Base-by-base conservation (phyloP, 768 basidiomycete genomes). In the Trametes gibbosa region DNA sequence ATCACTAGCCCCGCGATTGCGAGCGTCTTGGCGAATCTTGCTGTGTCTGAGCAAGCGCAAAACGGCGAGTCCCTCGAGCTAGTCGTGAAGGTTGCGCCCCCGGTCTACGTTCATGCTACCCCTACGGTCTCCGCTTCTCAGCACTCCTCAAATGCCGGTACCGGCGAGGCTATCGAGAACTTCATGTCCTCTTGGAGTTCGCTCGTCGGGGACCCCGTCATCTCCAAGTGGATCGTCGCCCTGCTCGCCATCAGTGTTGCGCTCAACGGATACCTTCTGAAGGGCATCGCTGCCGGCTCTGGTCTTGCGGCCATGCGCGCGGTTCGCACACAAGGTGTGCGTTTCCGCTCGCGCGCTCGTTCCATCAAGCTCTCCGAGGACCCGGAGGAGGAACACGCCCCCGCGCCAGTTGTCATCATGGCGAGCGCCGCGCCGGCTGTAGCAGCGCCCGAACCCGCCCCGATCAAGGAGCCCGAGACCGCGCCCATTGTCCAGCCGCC, bases 141-240 rank as follows among this genome's bases (percentile, higher is more conserved):
- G 34, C 12, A 24, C 19, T 29, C 50, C 21, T 47, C 63, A 10
- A 61, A 65, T 29, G 52, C 58, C 29, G 69, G 66, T 59, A 75
- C 81, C 3, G 77, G 75, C 24, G 84, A 86, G 58, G 75, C 83
- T 21, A 75, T 96, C 53, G 93, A 95, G 59, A 80, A 83, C 60
- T 95, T 95, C 78, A 91, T 97, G 90, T 84, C 84, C 42, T 81
- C 84, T 3, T 98, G 95, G 95, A 92, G 92, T 9, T 76, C 78
- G 14, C 85, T 98, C 63, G 93, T 98, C 50, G 94, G 94, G 37
- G 96, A 99, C 69, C 96, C 96, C 1, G 84, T 98, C 50, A 75
- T 98, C 61, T 87, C 84, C 67, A 98, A 98, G 76, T 95, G 92
- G 90, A 95, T 98, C 69, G 91, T 98, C 49, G 80, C 92, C 56